Conservation (phyloP, 148 eudicot species). For the Persicaria tinctoria region DNA sequence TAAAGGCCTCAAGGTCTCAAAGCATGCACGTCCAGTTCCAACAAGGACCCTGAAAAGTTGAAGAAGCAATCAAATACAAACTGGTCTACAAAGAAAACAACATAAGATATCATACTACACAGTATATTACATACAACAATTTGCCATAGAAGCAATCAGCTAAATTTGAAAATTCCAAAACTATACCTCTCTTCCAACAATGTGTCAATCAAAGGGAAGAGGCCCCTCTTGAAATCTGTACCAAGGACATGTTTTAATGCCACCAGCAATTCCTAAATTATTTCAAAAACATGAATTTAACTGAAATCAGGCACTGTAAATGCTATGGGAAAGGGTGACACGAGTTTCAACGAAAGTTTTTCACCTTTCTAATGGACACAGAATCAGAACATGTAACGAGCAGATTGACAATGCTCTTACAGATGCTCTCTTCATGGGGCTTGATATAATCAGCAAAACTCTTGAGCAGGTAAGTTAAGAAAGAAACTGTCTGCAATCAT, state of each 20-base stretch:
- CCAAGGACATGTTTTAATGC: conserved; percentile 95
- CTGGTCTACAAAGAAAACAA: not conserved
- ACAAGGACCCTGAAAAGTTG: conserved; percentile 67
- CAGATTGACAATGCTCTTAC: conserved; percentile 95
- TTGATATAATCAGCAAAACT: conserved; percentile 86
- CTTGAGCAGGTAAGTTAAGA: conserved; percentile 91
- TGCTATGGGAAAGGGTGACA: not conserved
- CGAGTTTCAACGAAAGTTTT: not conserved
- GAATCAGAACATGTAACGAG: conserved; percentile 98
- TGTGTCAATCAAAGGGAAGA: conserved; percentile 92
- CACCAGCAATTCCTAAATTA: conserved; percentile 69
- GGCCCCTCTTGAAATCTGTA: conserved; percentile 91
- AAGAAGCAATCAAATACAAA: not conserved
- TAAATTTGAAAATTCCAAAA: not conserved
- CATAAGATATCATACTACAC: not conserved
- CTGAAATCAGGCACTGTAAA: not conserved
- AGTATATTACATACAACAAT: not conserved
- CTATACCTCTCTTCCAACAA: conserved; percentile 84
- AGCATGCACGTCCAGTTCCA: conserved; percentile 97
- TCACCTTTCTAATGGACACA: conserved; percentile 87
- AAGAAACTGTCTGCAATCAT: conserved; percentile 83
- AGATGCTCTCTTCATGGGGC: conserved; percentile 95
- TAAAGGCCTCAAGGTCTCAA: conserved; percentile 85
- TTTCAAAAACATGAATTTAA: not conserved
- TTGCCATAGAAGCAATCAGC: not conserved